Evolutionary conservation across 345 rosid genomes (phyloP).

Genomic region (Murraya paniculata): DNA sequence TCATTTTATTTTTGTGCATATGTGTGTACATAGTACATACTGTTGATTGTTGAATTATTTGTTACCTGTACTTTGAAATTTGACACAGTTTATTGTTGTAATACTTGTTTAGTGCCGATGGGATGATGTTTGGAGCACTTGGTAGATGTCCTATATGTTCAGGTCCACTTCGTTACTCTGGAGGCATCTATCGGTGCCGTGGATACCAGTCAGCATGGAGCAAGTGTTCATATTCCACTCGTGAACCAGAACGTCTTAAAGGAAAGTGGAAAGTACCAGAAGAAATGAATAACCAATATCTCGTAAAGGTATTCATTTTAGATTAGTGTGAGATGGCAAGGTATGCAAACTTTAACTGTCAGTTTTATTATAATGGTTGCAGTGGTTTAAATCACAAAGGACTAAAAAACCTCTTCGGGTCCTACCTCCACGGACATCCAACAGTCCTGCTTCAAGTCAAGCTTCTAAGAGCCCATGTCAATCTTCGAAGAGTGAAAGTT

Average conservation of each 20-base stretch:
- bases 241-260: constrained; percentile 65
- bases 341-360: constrained; percentile 13
- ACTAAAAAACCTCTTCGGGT: constrained; percentile 58
- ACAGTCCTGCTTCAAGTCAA: constrained; percentile 41
- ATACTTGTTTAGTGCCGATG: constrained; percentile 69
- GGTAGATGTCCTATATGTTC: constrained; percentile 70
- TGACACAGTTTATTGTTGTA: constrained; percentile 13
- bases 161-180: constrained; percentile 65
- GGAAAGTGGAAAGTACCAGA: constrained; percentile 89
- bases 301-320: constrained; percentile 47
- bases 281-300: constrained; percentile 60
- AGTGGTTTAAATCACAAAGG: constrained; percentile 94
- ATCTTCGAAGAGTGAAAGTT: constrained; percentile 54
- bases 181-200: constrained; percentile 71
- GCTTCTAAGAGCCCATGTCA: constrained; percentile 40
- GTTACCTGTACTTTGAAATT: not conserved
- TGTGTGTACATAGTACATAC: not conserved
- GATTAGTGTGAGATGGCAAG: constrained; percentile 2
- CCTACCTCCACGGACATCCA: constrained; percentile 45
- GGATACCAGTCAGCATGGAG: constrained; percentile 89
- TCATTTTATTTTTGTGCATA: not conserved
- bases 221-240: constrained; percentile 76
- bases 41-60: not conserved
- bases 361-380: constrained; percentile 27
- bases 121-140: constrained; percentile 94